phyloP scores from a whole-genome alignment of 2,329 filamentous ascomycete genomes.

The Colletotrichum caudatum region DNA sequence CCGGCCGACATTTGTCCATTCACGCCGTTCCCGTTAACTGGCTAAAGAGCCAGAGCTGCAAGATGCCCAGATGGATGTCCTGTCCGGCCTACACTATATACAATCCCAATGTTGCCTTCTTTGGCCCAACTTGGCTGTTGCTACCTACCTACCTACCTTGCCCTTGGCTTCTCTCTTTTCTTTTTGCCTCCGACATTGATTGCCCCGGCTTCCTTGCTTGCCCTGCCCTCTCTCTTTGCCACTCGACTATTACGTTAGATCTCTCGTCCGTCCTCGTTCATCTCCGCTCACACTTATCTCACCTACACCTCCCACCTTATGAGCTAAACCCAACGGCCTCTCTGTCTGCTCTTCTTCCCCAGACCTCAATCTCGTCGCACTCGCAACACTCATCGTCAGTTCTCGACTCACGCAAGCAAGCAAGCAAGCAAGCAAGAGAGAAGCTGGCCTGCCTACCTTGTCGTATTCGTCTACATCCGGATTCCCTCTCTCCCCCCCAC shows the following conservation, averaged over 20 bases:
- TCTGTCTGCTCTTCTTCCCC: conserved; percentile 2
- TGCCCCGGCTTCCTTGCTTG: conserved; percentile 21
- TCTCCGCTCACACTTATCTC: conserved; percentile 30
- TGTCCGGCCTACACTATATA: conserved; percentile 49
- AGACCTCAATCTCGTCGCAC: conserved; percentile 8
- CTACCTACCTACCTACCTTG: conserved; percentile 6
- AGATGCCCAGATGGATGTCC: conserved; percentile 16
- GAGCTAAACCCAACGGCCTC: conserved; percentile 13
- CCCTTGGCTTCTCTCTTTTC: conserved; percentile 24
- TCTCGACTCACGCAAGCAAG: background rate
- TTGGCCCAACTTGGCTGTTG: conserved; percentile 30
- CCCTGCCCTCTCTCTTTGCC: conserved; percentile 32
- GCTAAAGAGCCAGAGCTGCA: conserved; percentile 20
- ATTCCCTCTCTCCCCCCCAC: conserved; percentile 27
- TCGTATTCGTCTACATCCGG: conserved; percentile 21
- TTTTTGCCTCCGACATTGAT: conserved; percentile 12
- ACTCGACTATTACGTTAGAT: conserved; percentile 4
- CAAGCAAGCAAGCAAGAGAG: background rate
- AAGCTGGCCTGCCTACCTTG: conserved; percentile 24
- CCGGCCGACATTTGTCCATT: conserved; percentile 47
- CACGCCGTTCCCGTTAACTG: conserved; percentile 43
- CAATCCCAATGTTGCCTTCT: conserved; percentile 45
- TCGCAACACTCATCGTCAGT: background rate
- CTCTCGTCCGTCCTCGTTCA: conserved; percentile 19
- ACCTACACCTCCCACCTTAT: conserved; percentile 8